Evolutionary conservation across 768 basidiomycete genomes (phyloP), one percentile per base, ranked within the genome.

Genomic region (Lentinula raphanica): DNA sequence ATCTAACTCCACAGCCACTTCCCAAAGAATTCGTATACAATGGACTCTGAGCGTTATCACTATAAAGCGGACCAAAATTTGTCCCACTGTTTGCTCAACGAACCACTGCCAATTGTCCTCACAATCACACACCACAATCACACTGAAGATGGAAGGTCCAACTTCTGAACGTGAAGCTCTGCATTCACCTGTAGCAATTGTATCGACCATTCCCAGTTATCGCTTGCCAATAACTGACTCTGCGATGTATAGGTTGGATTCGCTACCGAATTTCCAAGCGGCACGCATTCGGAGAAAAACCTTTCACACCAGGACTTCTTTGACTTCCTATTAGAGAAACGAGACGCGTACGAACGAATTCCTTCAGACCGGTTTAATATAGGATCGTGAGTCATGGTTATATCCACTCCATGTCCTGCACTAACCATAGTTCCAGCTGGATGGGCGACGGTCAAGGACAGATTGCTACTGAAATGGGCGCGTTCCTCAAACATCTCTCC

Each of bases 251-350:
- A 74, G 73, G 70, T 76, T 59, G 76, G 76, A 32, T 66, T 77
- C 31, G 69, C 76, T 28, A 69, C 69, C 21, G 70, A 75, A 58
- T 66, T 77, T n/a, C 76, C 76, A 1, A 68, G 68, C 42, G 76
- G 75, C 17, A 58, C 54, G 5, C 58, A 64, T 28, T 61, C 64
- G 21, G 54, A 56, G 3, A 53, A 54, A 29, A 74, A 76, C 59
- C 64, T 76, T 19, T 69, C 71, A 63, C 68, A 74, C 57, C 44
- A 68, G 15, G 50, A 65, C 6, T 75, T 76, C 60, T 73, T 68
- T 59, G 64, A 72, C n/a, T 76, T 76, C 58, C 64, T 76, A 21
- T 59, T 75, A 12, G 54, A 66, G 35, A 62, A 66, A 8, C 58
- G 65, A 23, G 68, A 75, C 55, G 68, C 74, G 2, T 60, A 56